Conservation (phyloP, 768 basidiomycete species). For the Boletus rubescentipes region DNA sequence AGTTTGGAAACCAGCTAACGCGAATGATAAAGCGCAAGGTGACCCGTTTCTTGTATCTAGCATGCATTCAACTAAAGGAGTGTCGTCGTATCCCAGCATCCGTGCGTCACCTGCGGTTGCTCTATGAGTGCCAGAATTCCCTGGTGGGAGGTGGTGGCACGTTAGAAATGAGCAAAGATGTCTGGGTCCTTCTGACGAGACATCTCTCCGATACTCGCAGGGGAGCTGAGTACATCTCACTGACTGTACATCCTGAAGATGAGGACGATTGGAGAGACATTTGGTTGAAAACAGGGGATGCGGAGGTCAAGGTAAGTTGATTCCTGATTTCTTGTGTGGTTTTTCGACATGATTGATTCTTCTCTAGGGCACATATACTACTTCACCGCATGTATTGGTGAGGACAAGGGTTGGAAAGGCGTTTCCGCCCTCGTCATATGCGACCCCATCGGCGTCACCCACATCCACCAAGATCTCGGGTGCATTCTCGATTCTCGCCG, state of each 20-base stretch:
- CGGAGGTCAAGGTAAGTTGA: constrained; percentile 40
- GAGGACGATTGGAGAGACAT: constrained; percentile 33
- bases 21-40: constrained; percentile 31
- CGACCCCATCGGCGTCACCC: neutral
- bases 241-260: constrained; percentile 45
- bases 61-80: neutral
- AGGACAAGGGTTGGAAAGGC: constrained; percentile 13
- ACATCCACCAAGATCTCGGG: constrained; percentile 33
- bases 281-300: constrained; percentile 27
- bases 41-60: constrained; percentile 21
- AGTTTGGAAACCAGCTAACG: constrained; percentile 47
- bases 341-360: neutral
- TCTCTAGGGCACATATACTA: constrained; percentile 43
- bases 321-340: neutral
- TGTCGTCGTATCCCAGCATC: constrained; percentile 30
- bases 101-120: constrained; percentile 40
- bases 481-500: constrained; percentile 53
- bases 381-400: constrained; percentile 44
- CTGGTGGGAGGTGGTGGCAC: neutral
- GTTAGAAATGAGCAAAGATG: constrained; percentile 38
- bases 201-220: constrained; percentile 65
- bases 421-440: constrained; percentile 24
- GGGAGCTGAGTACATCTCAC: constrained; percentile 65
- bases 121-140: constrained; percentile 29
- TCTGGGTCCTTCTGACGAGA: constrained; percentile 82